Evolutionary conservation across 495 filamentous ascomycete genomes (phyloP), one percentile per base, ranked within the genome.

Genomic region (Annulohypoxylon nitens): DNA sequence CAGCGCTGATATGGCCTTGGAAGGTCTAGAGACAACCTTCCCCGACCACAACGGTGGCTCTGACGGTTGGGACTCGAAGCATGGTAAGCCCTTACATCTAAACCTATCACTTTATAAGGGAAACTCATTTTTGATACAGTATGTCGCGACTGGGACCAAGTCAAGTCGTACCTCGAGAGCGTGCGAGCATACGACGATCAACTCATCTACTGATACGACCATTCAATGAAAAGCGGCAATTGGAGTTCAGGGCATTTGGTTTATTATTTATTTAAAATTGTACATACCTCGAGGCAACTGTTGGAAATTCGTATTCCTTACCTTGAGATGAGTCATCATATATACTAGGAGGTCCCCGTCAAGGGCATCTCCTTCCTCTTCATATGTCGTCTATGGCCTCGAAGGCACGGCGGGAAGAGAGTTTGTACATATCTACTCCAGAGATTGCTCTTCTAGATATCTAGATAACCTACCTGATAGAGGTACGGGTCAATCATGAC

Each of bases 1-100:
- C 57, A 80, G 75, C 25, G 79, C 82, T 23, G 83, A 84, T 67
- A 82, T 83, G 74, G 79, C 79, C 8, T 64, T 85, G 9, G 83
- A 85, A 70, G 80, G 80, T 2, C 76, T 78, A 8, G 80, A 84
- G 71, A 83, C 82, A 0, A 84, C 82, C 0, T 85, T 83, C 65
- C 82, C 82, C 0, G 82, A 83, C 61, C 78, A 84, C 48, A 84
- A 84, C 57, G 81, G 82, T 5, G 83, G 83, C 6, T 81, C 80
- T 12, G 83, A 85, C 57, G 83, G 82, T 6, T 85, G 82, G 83
- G 82, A 85, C 53, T 80, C 79, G 5, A 84, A 82, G 72, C 83
- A 85, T 58, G 80, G 81, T 82, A 73, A 41, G 80, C 55, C 2
- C 50, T 59, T 12, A 2, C 10, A 10, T 25, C 11, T 12, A 18